phyloP scores from a whole-genome alignment of 805 yeast species.

The Metschnikowia similis region DNA sequence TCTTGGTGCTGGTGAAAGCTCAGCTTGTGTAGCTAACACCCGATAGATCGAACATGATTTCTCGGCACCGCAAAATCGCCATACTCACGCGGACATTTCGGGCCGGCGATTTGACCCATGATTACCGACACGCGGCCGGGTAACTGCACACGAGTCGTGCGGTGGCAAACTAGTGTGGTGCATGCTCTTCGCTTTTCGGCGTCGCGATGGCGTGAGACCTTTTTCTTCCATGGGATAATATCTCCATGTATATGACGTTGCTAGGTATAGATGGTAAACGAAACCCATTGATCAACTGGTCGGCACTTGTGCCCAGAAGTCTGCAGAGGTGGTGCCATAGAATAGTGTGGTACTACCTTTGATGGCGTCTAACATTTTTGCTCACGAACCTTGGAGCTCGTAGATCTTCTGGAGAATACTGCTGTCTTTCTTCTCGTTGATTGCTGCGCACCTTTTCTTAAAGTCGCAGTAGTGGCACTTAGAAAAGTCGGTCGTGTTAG shows the following conservation, averaged over 20 bases:
- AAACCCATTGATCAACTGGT: slow-evolving; percentile 30
- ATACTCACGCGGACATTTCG: background rate
- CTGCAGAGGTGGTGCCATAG: slow-evolving; percentile 24
- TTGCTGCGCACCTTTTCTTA: slow-evolving; percentile 20
- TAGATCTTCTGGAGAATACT: slow-evolving; percentile 5
- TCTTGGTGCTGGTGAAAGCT: too few species aligned
- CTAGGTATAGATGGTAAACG: slow-evolving; percentile 39
- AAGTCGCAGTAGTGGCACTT: slow-evolving; percentile 58
- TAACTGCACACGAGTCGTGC: slow-evolving; percentile 6
- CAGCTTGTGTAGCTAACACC: background rate
- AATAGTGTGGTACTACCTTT: slow-evolving; percentile 20
- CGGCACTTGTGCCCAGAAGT: slow-evolving; percentile 18
- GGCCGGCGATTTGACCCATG: background rate
- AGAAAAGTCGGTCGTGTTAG: slow-evolving; percentile 34
- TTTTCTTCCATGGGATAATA: slow-evolving; percentile 22
- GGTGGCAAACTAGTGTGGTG: background rate
- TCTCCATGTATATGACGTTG: slow-evolving; percentile 35
- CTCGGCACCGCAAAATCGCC: background rate
- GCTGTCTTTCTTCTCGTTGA: slow-evolving; percentile 7
- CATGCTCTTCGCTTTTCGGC: background rate
- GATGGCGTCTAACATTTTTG: slow-evolving; percentile 19
- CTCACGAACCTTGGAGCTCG: slow-evolving; percentile 7
- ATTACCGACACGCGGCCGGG: slow-evolving; percentile 5
- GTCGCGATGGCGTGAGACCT: background rate
- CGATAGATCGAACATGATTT: background rate